Conservation (phyloP, 1,284 basidiomycete species). For the Inonotus obliquus region DNA sequence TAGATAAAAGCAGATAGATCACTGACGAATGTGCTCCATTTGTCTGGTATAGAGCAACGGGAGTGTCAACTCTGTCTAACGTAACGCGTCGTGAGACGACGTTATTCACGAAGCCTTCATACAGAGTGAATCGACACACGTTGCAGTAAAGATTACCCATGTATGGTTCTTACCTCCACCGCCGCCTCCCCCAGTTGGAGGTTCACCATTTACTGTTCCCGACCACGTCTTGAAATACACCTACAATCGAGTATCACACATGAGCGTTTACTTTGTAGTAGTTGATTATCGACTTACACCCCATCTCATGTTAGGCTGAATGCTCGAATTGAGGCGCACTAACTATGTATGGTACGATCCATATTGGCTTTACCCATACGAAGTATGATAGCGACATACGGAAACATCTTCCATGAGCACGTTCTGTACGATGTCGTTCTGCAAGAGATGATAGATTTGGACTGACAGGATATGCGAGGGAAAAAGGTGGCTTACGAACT, state of each 20-base stretch:
- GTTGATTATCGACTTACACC: conserved; percentile 52
- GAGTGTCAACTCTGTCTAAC: conserved; percentile 42
- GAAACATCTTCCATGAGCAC: conserved; percentile 43
- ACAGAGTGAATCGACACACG: background rate
- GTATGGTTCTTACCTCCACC: conserved; percentile 47
- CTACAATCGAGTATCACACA: conserved; percentile 52
- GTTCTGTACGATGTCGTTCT: conserved; percentile 49
- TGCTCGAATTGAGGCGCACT: conserved; percentile 38
- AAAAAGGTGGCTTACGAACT: conserved; percentile 8
- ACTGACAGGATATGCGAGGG: background rate
- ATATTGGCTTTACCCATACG: background rate
- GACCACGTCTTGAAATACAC: conserved; percentile 66
- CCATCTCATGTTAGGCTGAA: conserved; percentile 52
- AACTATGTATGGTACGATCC: conserved; percentile 31
- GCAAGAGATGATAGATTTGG: background rate
- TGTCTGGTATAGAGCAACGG: conserved; percentile 49
- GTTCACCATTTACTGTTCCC: conserved; percentile 47
- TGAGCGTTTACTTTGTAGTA: conserved; percentile 47
- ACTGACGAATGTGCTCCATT: conserved; percentile 45
- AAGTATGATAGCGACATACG: background rate
- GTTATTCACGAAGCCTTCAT: conserved; percentile 45
- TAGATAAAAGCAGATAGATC: background rate
- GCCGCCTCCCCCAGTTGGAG: conserved; percentile 61
- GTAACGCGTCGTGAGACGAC: conserved; percentile 43
- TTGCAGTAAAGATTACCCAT: conserved; percentile 41